Percentiles rank a stretch among this genome's conserved stretches.
Conservation (phyloP, 2,329 filamentous ascomycete genomes). For the Rugonectria rugulosa region DNA sequence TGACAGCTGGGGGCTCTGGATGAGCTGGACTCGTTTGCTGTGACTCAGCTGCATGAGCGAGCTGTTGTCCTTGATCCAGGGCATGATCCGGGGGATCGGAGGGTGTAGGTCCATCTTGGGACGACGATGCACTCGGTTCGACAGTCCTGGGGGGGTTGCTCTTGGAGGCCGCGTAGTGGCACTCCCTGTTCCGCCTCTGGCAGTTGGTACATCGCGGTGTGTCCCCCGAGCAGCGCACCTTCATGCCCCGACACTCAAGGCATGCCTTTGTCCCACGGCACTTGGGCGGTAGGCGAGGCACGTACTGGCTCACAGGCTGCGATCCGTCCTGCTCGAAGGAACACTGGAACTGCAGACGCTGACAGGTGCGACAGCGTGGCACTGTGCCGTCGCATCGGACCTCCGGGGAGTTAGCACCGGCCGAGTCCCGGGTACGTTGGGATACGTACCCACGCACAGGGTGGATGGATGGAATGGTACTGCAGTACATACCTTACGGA, state of each 20-base stretch:
- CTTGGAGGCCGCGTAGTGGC: conserved; percentile 31
- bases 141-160: conserved; percentile 10
- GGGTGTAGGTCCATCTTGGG: conserved; percentile 20
- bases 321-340: conserved; percentile 39
- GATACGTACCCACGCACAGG: not conserved
- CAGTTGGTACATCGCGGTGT: conserved; percentile 36
- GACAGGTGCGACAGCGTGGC: conserved; percentile 36
- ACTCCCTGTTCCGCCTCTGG: conserved; percentile 33
- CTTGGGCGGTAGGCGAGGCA: conserved; percentile 37
- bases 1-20: not conserved
- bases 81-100: not conserved
- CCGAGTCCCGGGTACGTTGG: conserved; percentile 28
- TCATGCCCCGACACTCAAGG: conserved; percentile 37
- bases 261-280: conserved; percentile 38
- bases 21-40: conserved; percentile 16
- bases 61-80: not conserved
- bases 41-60: conserved; percentile 24
- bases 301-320: conserved; percentile 29
- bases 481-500: conserved; percentile 35
- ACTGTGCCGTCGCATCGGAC: conserved; percentile 40
- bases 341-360: conserved; percentile 38
- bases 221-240: conserved; percentile 39
- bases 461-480: conserved; percentile 35
- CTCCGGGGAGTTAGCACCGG: conserved; percentile 36
- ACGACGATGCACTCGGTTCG: conserved; percentile 10